Conservation (phyloP, 164 flowering plant species). For the Dillenia suffruticosa region DNA sequence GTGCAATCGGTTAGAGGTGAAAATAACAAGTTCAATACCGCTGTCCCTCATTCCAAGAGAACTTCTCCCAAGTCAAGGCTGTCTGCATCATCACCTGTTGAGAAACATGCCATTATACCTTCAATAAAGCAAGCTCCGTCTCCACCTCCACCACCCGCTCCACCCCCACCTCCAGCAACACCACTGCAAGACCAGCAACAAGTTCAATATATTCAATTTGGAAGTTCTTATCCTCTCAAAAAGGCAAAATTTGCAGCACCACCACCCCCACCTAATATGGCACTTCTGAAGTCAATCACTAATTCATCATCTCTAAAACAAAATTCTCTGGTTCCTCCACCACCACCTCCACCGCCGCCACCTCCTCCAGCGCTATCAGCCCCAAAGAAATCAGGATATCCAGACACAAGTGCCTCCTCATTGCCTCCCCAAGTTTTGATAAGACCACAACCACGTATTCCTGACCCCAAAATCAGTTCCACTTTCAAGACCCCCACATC, state of each 20-base stretch:
- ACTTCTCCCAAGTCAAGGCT: conserved; percentile 71
- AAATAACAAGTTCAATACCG: conserved; percentile 5
- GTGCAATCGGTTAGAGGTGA: conserved; percentile 5
- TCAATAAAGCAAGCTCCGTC: conserved; percentile 32
- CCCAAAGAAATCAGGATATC: conserved; percentile 15
- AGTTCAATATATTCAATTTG: conserved; percentile 13
- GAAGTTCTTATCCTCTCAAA: conserved; percentile 25
- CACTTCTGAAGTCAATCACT: conserved; percentile 34
- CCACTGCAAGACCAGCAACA: conserved; percentile 3
- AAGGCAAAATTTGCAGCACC: conserved; percentile 55
- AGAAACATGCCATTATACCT: conserved; percentile 35
- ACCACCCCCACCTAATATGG: conserved; percentile 55
- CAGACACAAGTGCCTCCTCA: conserved; percentile 17
- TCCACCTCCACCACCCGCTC: conserved; percentile 20
- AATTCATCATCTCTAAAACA: conserved; percentile 15
- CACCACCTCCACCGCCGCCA: conserved; percentile 61
- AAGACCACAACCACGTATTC: conserved; percentile 19
- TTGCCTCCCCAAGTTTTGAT: conserved; percentile 11
- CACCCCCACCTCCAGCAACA: conserved; percentile 3
- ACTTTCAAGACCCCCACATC: conserved; percentile 12
- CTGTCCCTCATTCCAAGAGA: conserved; percentile 52
- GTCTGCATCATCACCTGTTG: conserved; percentile 44
- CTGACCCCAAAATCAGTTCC: conserved; percentile 20
- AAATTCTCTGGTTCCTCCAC: conserved; percentile 35
- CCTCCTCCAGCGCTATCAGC: conserved; percentile 47